A percentile compares a stretch with the other conserved stretches of the same genome.
phyloP scores from a whole-genome alignment of 1,139 yeast genomes.

The Saccharomyces pastorianus region DNA sequence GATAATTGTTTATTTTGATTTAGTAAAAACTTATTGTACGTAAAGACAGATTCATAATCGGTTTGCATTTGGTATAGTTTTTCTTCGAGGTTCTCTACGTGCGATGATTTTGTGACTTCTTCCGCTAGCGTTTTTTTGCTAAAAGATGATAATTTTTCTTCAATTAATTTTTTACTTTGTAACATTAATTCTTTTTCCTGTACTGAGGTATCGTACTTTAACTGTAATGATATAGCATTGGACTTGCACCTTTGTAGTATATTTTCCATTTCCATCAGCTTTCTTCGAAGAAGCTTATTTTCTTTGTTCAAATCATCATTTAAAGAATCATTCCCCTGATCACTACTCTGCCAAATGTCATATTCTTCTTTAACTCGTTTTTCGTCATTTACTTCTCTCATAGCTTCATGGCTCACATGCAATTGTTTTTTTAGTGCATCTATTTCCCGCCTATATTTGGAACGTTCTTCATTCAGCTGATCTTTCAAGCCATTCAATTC shows the following conservation, averaged over 20 bases:
- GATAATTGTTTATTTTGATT: constrained; percentile 19
- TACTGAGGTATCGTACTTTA: background rate
- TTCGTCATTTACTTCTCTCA: constrained; percentile 17
- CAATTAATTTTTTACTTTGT: background rate
- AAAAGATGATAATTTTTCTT: background rate
- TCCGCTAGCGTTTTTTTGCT: background rate
- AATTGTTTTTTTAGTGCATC: constrained; percentile 25
- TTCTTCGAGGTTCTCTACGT: background rate
- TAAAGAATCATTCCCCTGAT: background rate
- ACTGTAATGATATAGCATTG: constrained; percentile 27
- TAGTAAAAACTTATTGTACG: constrained; percentile 21
- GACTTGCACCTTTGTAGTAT: constrained; percentile 33
- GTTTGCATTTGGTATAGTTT: constrained; percentile 32
- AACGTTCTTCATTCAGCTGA: constrained; percentile 27
- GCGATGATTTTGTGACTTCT: background rate
- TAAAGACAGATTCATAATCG: constrained; percentile 33
- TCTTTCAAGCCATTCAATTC: background rate
- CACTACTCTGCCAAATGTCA: background rate
- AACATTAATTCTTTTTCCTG: background rate
- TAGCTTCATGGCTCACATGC: constrained; percentile 40
- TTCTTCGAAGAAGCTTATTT: constrained; percentile 39
- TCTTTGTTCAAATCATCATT: constrained; percentile 39
- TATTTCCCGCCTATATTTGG: constrained; percentile 28
- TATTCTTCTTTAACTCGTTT: background rate
- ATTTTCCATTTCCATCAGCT: constrained; percentile 36